Percentiles rank a stretch among this genome's conserved stretches.
Evolutionary conservation across 148 eudicot species (phyloP).

Genomic region (Amaranthus cruentus): DNA sequence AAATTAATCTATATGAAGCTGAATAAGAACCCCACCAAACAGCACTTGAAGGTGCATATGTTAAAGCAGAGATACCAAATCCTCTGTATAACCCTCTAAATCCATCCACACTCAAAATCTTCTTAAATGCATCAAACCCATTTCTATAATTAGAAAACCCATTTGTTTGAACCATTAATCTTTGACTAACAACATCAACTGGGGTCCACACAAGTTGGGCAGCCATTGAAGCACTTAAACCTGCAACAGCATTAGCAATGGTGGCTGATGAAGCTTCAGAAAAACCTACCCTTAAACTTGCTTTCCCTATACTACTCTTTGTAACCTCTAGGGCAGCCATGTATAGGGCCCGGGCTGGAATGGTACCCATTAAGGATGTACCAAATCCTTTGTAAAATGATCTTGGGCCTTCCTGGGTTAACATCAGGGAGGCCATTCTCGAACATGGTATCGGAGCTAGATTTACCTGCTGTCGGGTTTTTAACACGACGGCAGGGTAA

Average conservation of each 20-base stretch:
- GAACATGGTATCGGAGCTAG: slow-evolving; percentile 35
- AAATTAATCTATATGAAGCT: slow-evolving; percentile 46
- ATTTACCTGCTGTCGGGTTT: slow-evolving; percentile 72
- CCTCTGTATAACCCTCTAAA: slow-evolving; percentile 63
- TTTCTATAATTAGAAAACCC: slow-evolving; percentile 28
- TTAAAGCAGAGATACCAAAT: slow-evolving; percentile 66
- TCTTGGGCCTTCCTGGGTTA: slow-evolving; percentile 47
- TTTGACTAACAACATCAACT: slow-evolving; percentile 85
- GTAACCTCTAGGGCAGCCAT: slow-evolving; percentile 81
- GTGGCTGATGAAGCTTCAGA: slow-evolving; percentile 51
- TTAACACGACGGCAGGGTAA: slow-evolving; percentile 75
- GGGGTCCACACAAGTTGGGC: slow-evolving; percentile 98
- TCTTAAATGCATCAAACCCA: slow-evolving; percentile 78
- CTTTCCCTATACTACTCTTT: slow-evolving; percentile 52
- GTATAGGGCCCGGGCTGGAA: slow-evolving; percentile 82
- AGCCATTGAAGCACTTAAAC: slow-evolving; percentile 72
- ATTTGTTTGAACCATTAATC: slow-evolving; percentile 72
- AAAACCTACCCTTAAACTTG: slow-evolving; percentile 46
- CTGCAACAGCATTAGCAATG: slow-evolving; percentile 65
- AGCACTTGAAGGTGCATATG: slow-evolving; percentile 67
- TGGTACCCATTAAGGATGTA: slow-evolving; percentile 76
- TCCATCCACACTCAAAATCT: slow-evolving; percentile 61
- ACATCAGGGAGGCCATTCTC: slow-evolving; percentile 42
- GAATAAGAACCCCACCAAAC: slow-evolving; percentile 77
- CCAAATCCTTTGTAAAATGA: slow-evolving; percentile 74